Percentiles rank a stretch among this genome's conserved stretches.
Conservation (phyloP, 345 rosid species). For the Xanthoceras sorbifolium region DNA sequence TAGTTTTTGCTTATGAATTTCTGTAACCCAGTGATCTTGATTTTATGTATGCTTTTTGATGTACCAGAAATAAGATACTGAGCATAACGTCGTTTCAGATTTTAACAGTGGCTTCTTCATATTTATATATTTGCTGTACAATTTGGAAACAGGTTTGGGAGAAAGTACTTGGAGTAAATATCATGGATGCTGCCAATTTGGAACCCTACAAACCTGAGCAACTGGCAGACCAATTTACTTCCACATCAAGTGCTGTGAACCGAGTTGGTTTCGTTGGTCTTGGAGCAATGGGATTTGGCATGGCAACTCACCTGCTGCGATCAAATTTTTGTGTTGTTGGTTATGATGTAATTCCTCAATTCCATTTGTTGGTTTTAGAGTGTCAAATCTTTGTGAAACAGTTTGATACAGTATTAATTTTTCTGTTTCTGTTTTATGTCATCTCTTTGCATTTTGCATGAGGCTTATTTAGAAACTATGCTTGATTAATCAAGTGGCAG, state of each 20-base stretch:
- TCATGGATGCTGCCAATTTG: constrained; percentile 56
- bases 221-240: constrained; percentile 55
- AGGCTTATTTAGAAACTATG: not conserved
- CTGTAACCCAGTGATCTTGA: not conserved
- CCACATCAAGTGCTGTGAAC: constrained; percentile 54
- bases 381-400: constrained; percentile 4
- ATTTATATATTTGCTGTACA: not conserved
- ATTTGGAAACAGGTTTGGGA: constrained; percentile 64
- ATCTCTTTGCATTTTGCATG: not conserved
- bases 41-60: not conserved
- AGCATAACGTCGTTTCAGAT: not conserved
- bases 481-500: not conserved
- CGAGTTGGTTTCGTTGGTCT: constrained; percentile 92
- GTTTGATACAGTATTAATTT: not conserved
- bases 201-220: constrained; percentile 76
- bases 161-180: constrained; percentile 59
- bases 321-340: constrained; percentile 70
- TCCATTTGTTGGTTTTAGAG: constrained; percentile 2
- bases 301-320: constrained; percentile 84
- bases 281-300: constrained; percentile 99
- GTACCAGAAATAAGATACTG: not conserved
- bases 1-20: constrained; percentile 10
- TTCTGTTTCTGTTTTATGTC: not conserved
- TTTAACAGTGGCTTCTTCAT: not conserved
- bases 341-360: constrained; percentile 69